Percentiles rank a stretch among this genome's conserved stretches.
These are phyloP conservation scores for Globisporangium barbulae DNA, from an alignment of 352 stramenopile genomes.

Conservation along the genomic window DNA sequence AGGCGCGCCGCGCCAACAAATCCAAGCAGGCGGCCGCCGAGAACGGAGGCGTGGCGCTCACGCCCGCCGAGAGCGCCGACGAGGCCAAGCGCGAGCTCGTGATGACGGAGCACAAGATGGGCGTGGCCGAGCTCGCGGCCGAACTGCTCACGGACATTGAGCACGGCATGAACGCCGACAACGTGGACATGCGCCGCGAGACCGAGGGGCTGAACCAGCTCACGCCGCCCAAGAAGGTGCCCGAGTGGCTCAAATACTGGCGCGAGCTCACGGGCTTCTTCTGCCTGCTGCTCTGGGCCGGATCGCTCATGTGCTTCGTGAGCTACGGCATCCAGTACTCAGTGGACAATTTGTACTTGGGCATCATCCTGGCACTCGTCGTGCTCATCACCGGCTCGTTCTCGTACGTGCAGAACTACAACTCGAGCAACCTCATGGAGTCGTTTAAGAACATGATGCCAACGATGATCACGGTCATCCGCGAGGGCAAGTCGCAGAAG, in stretches of 20 bases:
- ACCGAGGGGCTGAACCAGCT: conserved; percentile 45
- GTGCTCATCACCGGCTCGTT: conserved; percentile 52
- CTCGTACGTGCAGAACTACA: conserved; percentile 69
- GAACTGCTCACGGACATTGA: conserved; percentile 41
- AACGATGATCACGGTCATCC: conserved; percentile 69
- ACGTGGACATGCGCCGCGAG: conserved; percentile 47
- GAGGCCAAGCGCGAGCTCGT: conserved; percentile 43
- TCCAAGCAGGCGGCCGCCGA: background rate
- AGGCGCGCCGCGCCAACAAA: conserved; percentile 29
- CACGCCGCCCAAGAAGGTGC: conserved; percentile 48
- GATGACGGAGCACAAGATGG: conserved; percentile 55
- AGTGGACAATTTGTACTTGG: conserved; percentile 44
- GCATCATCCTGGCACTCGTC: conserved; percentile 41
- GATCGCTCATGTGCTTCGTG: conserved; percentile 49
- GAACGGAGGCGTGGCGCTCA: background rate
- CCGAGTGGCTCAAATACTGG: conserved; percentile 56
- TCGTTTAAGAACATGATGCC: conserved; percentile 88
- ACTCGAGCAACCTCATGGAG: conserved; percentile 81
- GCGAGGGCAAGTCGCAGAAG: conserved; percentile 76
- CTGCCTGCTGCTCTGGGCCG: conserved; percentile 48
- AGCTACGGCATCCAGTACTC: conserved; percentile 50
- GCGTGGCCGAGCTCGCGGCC: conserved; percentile 37
- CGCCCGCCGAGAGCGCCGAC: conserved; percentile 13
- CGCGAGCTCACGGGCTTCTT: conserved; percentile 58
- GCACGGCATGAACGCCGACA: conserved; percentile 43